A percentile compares a stretch with the other conserved stretches of the same genome.
These are phyloP conservation scores for Penicillium sp. DNA, from an alignment of 2,329 filamentous ascomycete species.

Conservation along the genomic window DNA sequence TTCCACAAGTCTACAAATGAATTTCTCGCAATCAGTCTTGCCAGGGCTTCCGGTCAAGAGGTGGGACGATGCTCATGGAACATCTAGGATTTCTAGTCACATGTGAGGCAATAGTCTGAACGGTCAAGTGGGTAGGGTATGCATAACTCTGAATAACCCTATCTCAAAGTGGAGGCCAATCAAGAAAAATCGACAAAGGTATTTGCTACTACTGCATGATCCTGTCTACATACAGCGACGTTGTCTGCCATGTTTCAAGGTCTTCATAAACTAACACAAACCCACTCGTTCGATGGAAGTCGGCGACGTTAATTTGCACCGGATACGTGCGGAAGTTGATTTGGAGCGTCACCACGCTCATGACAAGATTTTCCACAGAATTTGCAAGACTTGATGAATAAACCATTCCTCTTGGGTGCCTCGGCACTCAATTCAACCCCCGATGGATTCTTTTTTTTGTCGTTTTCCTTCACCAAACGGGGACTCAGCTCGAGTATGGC, in stretches of 20 bases:
- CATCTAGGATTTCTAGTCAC: background rate
- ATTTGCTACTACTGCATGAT: too few species aligned
- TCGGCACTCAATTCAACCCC: background rate
- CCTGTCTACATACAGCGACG: too few species aligned
- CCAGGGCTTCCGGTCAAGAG: background rate
- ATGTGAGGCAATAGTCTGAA: background rate
- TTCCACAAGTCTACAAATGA: too few species aligned
- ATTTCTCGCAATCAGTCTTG: background rate
- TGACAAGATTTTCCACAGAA: background rate
- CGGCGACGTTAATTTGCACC: background rate
- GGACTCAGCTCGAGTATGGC: background rate
- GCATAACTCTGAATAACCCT: background rate
- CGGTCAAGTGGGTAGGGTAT: background rate
- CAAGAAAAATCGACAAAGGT: background rate
- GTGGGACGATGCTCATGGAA: background rate
- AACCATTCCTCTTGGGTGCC: background rate
- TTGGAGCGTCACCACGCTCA: background rate
- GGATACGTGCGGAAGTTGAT: background rate
- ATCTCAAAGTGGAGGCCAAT: background rate
- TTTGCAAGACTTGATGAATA: background rate
- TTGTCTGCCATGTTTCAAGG: too few species aligned
- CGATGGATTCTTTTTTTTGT: background rate
- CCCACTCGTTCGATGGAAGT: too few species aligned
- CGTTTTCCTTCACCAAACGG: background rate
- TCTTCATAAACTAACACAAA: background rate